phyloP scores from a whole-genome alignment of 305 asterid species.

The Stenogyne calaminthoides region DNA sequence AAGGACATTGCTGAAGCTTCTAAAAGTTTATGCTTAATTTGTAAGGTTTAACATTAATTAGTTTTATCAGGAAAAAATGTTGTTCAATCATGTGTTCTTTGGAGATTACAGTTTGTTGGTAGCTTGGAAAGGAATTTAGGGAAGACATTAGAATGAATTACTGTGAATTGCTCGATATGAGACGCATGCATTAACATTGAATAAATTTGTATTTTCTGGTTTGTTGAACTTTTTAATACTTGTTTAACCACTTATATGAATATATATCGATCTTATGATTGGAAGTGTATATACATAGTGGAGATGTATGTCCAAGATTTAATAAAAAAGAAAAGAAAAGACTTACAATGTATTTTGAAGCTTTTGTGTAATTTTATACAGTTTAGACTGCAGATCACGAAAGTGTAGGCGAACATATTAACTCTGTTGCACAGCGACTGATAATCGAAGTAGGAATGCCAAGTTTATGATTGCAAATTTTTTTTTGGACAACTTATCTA shows the following conservation, averaged over 20 bases:
- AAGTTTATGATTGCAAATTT: background rate
- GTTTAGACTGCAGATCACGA: background rate
- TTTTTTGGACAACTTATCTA: background rate
- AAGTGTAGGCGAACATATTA: background rate
- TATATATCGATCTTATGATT: background rate
- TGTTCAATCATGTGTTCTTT: background rate
- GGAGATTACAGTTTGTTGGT: background rate
- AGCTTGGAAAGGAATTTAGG: background rate
- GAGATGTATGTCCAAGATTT: constrained; percentile 1
- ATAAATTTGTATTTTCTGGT: background rate
- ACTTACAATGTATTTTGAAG: background rate
- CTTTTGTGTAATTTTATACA: background rate
- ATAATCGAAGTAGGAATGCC: background rate
- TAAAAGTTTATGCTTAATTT: background rate
- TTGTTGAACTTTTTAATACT: background rate
- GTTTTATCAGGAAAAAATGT: background rate
- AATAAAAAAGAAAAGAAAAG: background rate
- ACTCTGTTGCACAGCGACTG: background rate
- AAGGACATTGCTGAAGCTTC: background rate
- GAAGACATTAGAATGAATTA: too few species aligned
- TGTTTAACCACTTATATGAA: background rate
- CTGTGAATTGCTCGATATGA: too few species aligned
- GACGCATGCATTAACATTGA: background rate
- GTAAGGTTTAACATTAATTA: background rate
- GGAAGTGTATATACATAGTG: background rate